Conservation (phyloP, 2,329 filamentous ascomycete species). For the Nemania serpens region DNA sequence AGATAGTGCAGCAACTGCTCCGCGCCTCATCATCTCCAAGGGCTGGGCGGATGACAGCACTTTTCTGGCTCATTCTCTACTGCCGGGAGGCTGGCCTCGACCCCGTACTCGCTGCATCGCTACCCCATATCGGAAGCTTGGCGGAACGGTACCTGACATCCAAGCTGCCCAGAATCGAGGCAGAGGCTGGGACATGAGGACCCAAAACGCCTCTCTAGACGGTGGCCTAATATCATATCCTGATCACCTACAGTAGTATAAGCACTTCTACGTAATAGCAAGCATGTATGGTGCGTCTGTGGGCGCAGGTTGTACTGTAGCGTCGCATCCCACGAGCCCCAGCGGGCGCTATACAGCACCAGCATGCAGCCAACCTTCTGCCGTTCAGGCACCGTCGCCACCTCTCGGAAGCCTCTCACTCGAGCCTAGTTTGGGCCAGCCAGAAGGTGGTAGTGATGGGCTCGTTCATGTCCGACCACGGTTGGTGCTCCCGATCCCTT, state of each 20-base stretch:
- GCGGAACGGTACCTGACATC: conserved; percentile 20
- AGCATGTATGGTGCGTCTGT: conserved; percentile 21
- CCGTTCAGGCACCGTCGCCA: conserved; percentile 31
- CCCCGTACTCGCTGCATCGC: conserved; percentile 15
- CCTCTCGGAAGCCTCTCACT: conserved; percentile 26
- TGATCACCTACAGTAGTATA: background rate
- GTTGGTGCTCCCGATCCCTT: conserved; percentile 10
- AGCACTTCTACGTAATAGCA: background rate
- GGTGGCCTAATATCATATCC: conserved; percentile 4
- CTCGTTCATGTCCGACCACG: conserved; percentile 16
- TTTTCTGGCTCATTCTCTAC: conserved; percentile 21
- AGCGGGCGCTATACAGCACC: conserved; percentile 26
- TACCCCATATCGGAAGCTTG: conserved; percentile 17
- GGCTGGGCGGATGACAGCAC: background rate
- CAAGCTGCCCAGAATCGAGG: conserved; percentile 15
- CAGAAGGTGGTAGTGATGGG: background rate
- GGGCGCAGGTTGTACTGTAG: conserved; percentile 22
- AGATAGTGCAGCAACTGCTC: conserved; percentile 28
- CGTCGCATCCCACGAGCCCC: conserved; percentile 28
- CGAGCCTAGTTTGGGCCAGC: conserved; percentile 16
- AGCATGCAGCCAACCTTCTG: conserved; percentile 29
- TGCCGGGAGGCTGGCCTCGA: conserved; percentile 28
- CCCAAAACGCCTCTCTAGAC: conserved; percentile 13
- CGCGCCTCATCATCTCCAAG: conserved; percentile 27
- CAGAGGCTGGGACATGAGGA: conserved; percentile 11